Evolutionary conservation across 768 basidiomycete species (phyloP).

Genomic region (Lentinula guzmanii): DNA sequence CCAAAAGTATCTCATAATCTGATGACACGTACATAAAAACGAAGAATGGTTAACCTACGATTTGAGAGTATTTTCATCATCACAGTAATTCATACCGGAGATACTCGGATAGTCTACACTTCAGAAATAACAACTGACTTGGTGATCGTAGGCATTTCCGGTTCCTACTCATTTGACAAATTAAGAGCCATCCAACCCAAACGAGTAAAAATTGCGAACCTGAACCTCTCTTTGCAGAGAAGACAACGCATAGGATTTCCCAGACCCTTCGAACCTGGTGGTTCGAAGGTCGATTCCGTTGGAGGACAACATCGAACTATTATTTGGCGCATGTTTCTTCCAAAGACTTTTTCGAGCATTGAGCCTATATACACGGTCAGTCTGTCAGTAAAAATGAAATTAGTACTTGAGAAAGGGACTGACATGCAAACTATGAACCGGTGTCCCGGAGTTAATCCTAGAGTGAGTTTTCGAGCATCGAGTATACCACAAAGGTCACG

Average conservation of each 20-base stretch:
- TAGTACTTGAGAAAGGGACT: neutral
- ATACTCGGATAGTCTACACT: neutral
- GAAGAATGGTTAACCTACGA: no score
- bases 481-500: conserved; percentile 11
- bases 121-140: neutral
- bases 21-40: no score
- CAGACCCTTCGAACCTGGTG: neutral
- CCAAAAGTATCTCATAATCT: no score
- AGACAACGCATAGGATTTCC: neutral
- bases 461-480: neutral
- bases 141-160: neutral
- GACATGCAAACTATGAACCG: neutral
- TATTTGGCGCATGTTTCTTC: neutral
- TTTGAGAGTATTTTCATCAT: no score
- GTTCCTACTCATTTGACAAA: neutral
- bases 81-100: no score
- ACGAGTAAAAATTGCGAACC: neutral
- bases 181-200: no score
- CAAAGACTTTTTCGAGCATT: neutral
- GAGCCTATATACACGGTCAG: neutral
- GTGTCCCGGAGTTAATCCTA: neutral
- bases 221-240: neutral
- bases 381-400: no score
- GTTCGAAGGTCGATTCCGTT: neutral
- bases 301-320: neutral